phyloP scores from a whole-genome alignment of 1,139 yeast genomes.

The Pichia sp. region DNA sequence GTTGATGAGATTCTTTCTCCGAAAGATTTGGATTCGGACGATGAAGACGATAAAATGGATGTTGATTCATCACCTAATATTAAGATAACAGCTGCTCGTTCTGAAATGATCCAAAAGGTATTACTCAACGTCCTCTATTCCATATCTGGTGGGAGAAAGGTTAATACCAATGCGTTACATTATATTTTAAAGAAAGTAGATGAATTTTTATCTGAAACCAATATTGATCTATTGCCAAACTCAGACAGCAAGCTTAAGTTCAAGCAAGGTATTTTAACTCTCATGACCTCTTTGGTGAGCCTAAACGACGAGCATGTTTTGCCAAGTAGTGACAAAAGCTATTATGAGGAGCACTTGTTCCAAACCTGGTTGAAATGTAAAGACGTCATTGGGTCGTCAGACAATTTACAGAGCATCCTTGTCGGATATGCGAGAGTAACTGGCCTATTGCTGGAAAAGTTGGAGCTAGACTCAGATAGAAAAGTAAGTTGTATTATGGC shows the following conservation, averaged over 20 bases:
- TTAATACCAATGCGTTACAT: slow-evolving; percentile 6
- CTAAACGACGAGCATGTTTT: slow-evolving; percentile 4
- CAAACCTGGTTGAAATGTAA: slow-evolving; percentile 10
- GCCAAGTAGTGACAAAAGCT: not conserved
- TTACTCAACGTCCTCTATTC: slow-evolving; percentile 9
- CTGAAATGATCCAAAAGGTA: slow-evolving; percentile 1
- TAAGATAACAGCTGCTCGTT: not conserved
- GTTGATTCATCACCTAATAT: not conserved
- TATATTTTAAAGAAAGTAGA: slow-evolving; percentile 5
- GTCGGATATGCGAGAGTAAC: slow-evolving; percentile 38
- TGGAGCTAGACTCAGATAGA: slow-evolving; percentile 8
- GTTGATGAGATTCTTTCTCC: slow-evolving; percentile 34
- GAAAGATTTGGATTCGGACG: slow-evolving; percentile 23
- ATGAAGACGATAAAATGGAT: slow-evolving; percentile 26
- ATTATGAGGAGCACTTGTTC: not conserved
- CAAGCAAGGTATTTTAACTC: slow-evolving; percentile 9
- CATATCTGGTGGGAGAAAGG: slow-evolving; percentile 8
- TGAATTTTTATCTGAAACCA: slow-evolving; percentile 3
- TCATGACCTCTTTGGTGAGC: slow-evolving; percentile 5
- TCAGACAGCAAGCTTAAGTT: slow-evolving; percentile 17
- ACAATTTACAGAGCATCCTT: slow-evolving; percentile 60
- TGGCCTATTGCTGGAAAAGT: slow-evolving; percentile 11
- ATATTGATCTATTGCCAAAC: slow-evolving; percentile 12
- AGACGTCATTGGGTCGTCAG: slow-evolving; percentile 27
- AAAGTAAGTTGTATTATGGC: slow-evolving; percentile 18